Base-by-base conservation (phyloP, 768 basidiomycete species). In the Tulasnella sp. region DNA sequence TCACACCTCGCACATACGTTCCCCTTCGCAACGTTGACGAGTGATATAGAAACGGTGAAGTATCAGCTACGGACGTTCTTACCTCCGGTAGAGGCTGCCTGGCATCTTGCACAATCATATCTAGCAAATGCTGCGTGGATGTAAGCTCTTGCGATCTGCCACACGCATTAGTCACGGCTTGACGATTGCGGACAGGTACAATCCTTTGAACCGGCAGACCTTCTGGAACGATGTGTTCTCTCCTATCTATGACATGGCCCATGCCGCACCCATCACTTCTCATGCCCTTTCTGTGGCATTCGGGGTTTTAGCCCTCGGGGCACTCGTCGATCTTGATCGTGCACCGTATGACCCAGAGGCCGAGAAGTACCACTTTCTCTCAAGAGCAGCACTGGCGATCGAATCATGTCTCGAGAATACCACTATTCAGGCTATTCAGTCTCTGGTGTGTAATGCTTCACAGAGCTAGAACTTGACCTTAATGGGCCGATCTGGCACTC, bases 301-400 rank as follows among this genome's bases (percentile, higher is more conserved):
- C 77, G 83, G 88, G 80, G 83, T 88, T n/a, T 81, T 90, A 9
- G 89, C 87, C 35, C 77, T 90, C 12, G 89, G 89, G 3, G 81
- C 84, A 7, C 82, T 90, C 2, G 78, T 90, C 70, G 88, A 91
- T 77, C 81, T 88, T 41, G 83, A 86, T 17, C 81, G 81, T 64
- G 85, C 84, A 1, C 80, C 85, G 8, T 83, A 86, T 75, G 73
- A 62, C 42, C 74, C 73, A 22, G 74, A 74, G n/a, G 73, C 64
- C 26, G 74, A 74, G 39, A 36, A 62, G 19, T 74, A 74, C 34
- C 73, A 74, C 68, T 29, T 26, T 34, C 74, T 74, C 47, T 29
- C 74, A n/a, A 34, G 73, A 22, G 73, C 74, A 4, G 74, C 74
- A 29, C 34, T 73, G 5, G 22, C 72, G 40, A 29, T 74, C 37